Percentiles rank a stretch among this genome's conserved stretches.
Evolutionary conservation across 1,284 basidiomycete genomes (phyloP).

Genomic region (Thelephora terrestris): DNA sequence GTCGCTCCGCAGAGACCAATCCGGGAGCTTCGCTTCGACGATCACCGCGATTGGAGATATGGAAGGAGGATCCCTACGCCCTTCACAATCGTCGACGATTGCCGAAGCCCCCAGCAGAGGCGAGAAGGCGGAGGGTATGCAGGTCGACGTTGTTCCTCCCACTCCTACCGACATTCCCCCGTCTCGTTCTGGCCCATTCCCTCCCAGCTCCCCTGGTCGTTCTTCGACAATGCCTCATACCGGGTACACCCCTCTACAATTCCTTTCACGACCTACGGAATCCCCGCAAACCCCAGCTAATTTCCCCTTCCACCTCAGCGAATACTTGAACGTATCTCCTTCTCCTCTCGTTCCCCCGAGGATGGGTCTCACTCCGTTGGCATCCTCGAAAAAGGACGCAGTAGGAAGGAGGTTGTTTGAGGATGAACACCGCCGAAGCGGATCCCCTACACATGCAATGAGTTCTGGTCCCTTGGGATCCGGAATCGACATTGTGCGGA

Average conservation of each 20-base stretch:
- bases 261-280: neutral
- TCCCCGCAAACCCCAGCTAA: slow-evolving; percentile 30
- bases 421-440: slow-evolving; percentile 37
- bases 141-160: slow-evolving; percentile 25
- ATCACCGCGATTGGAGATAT: slow-evolving; percentile 13
- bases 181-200: slow-evolving; percentile 23
- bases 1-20: slow-evolving; percentile 20
- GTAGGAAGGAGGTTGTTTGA: slow-evolving; percentile 65
- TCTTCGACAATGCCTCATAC: slow-evolving; percentile 5
- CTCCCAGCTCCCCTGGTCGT: slow-evolving; percentile 10
- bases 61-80: slow-evolving; percentile 5
- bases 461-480: neutral
- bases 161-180: slow-evolving; percentile 24
- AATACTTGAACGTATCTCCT: slow-evolving; percentile 66
- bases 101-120: slow-evolving; percentile 1
- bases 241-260: slow-evolving; percentile 7
- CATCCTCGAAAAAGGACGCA: slow-evolving; percentile 45
- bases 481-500: neutral
- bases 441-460: neutral
- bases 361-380: slow-evolving; percentile 18
- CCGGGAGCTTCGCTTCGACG: slow-evolving; percentile 22
- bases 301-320: slow-evolving; percentile 52
- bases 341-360: slow-evolving; percentile 34
- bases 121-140: slow-evolving; percentile 1
- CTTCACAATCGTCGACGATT: slow-evolving; percentile 8